Evolutionary conservation across 768 basidiomycete genomes (phyloP).

Genomic region (Mycena rosella): DNA sequence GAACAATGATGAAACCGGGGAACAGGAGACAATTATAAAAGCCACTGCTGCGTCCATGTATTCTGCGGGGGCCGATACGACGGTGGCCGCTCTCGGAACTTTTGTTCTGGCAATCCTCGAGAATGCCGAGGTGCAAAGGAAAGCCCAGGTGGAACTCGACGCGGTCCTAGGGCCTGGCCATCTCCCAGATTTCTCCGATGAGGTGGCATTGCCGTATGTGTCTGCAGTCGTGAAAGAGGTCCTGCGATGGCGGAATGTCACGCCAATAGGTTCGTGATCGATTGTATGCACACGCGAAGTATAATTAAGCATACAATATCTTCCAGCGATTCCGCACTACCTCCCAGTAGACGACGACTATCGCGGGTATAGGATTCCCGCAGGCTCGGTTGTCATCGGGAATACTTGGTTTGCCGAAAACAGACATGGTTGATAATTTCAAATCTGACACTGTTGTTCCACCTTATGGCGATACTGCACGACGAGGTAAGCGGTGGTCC

Average conservation of each 20-base stretch:
- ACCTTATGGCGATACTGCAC: slow-evolving; percentile 26
- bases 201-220: slow-evolving; percentile 27
- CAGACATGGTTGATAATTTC: too few species aligned
- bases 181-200: slow-evolving; percentile 50
- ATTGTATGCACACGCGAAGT: not conserved
- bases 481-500: slow-evolving; percentile 11
- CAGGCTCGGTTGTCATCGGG: slow-evolving; percentile 43
- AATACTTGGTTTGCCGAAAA: slow-evolving; percentile 48
- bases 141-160: slow-evolving; percentile 55
- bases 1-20: not conserved
- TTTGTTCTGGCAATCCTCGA: slow-evolving; percentile 53
- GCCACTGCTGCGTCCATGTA: not conserved
- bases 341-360: slow-evolving; percentile 42
- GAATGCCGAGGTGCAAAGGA: slow-evolving; percentile 50
- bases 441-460: too few species aligned
- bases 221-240: slow-evolving; percentile 41
- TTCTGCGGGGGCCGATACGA: slow-evolving; percentile 49
- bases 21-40: slow-evolving; percentile 1
- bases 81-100: slow-evolving; percentile 46
- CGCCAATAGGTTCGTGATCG: slow-evolving; percentile 24
- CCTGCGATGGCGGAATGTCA: slow-evolving; percentile 45
- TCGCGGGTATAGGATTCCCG: slow-evolving; percentile 45
- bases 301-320: not conserved
- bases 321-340: slow-evolving; percentile 15
- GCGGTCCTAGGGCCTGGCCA: slow-evolving; percentile 46